A percentile compares a stretch with the other conserved stretches of the same genome.
These are phyloP conservation scores for Planoprotostelium fungivorum DNA, from an alignment of 78 protist genomes.

Conservation along the genomic window DNA sequence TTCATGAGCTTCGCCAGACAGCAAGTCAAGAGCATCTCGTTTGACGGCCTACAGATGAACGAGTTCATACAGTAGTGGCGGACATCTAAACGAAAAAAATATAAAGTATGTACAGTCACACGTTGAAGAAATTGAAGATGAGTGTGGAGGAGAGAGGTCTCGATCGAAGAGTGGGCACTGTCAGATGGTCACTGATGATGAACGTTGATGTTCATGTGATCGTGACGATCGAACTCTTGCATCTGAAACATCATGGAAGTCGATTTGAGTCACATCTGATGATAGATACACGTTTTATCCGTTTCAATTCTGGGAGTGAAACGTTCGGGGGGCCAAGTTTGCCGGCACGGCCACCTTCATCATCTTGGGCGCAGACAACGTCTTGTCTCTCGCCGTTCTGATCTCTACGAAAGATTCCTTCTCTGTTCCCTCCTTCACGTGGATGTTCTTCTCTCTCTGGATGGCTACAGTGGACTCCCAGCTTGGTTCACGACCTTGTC, in stretches of 20 bases:
- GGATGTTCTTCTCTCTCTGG: conserved; percentile 40
- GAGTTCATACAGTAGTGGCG: neutral
- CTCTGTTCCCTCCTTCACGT: conserved; percentile 24
- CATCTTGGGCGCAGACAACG: conserved; percentile 37
- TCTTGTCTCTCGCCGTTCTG: conserved; percentile 57
- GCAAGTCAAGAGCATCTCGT: neutral
- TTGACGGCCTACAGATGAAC: neutral
- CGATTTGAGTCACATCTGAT: too few relatives aligned
- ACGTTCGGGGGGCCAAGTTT: neutral
- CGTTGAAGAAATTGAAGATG: too few relatives aligned
- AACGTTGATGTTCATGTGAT: too few relatives aligned
- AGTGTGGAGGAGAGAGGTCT: too few relatives aligned
- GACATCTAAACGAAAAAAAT: too few relatives aligned
- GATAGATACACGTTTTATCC: too few relatives aligned
- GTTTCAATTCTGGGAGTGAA: neutral
- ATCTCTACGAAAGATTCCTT: conserved; percentile 42
- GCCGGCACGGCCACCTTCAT: neutral
- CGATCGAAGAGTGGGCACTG: too few relatives aligned
- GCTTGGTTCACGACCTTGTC: conserved; percentile 1
- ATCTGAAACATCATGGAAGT: too few relatives aligned
- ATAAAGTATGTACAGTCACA: too few relatives aligned
- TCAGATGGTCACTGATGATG: too few relatives aligned
- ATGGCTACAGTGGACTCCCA: conserved; percentile 40
- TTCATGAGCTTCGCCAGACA: neutral
- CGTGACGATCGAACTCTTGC: too few relatives aligned